Base-by-base conservation (phyloP, 257 asterid species). In the Solanum microdontum region DNA sequence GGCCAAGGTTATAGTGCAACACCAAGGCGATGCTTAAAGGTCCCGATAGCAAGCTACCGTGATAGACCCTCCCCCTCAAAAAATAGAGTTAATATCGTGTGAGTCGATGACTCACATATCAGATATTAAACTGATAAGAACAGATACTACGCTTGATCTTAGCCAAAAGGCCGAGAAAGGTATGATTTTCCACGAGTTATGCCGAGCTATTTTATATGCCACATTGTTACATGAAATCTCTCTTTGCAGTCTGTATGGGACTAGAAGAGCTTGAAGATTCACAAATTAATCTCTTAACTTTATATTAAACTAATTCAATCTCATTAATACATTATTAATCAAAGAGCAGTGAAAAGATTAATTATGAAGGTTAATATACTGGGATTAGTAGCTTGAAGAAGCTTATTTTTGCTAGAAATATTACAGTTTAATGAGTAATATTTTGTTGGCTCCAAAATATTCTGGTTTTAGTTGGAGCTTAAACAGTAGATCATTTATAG, bases 141-240 rank as follows among this genome's bases (percentile, higher is more conserved):
- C 94, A 93, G 92, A 95, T 94, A 92, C 98, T 92, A 93, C 93
- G 92, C 92, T 92, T 90, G 94, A 93, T 91, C 94, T 92, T 90
- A 91, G 91, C 93, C 97, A 93, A 95, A 93, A 92, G 95, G 95
- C 97, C 93, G 95, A 92, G 93, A 92, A 92, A 93, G 95, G 95
- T 92, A 93, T 94, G 94, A 8, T 7, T 19, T 7, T 11, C 7
- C 3, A 39, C 3, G 13, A 0, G 45, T 10, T 40, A 39, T 3
- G 48, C 14, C 14, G 48, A 1, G 48, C 4, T 11, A 40, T 40
- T 40, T 40, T 40, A 40, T 40, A 40, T 40, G 24, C 8, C 26
- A 40, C 36, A 1, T 0, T 40, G 48, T 40, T 40, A 11, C 48
- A 40, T 40, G 4, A 10, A 40, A 40, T 40, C 48, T 40, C 48